phyloP scores from a whole-genome alignment of 805 yeast species.

The Tanozyma kutaoensis region DNA sequence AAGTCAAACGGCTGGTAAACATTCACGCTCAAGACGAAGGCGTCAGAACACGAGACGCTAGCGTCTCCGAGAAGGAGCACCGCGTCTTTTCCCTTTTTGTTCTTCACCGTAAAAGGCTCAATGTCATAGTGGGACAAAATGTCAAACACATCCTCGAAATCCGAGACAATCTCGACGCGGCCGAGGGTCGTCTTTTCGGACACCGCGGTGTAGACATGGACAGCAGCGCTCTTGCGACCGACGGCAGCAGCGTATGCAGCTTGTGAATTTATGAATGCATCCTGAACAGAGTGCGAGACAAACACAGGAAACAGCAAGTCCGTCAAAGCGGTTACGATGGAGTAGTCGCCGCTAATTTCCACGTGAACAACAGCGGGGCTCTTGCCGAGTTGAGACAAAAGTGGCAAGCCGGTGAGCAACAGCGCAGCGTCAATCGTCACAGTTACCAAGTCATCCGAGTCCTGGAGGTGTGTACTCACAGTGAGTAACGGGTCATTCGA shows the following conservation, averaged over 20 bases:
- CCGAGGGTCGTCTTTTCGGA: constrained; percentile 5
- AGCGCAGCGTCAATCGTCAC: constrained; percentile 41
- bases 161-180: constrained; percentile 1
- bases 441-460: constrained; percentile 18
- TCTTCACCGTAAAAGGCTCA: constrained; percentile 16
- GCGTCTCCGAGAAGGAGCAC: constrained; percentile 55
- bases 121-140: constrained; percentile 11
- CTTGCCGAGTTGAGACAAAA: constrained; percentile 28
- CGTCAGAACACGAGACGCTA: constrained; percentile 25
- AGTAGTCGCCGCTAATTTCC: constrained; percentile 49
- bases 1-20: constrained; percentile 66
- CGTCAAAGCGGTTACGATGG: constrained; percentile 57
- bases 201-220: constrained; percentile 49
- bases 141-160: constrained; percentile 7
- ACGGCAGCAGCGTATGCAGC: constrained; percentile 47
- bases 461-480: constrained; percentile 19
- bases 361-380: constrained; percentile 47
- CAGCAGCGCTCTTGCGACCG: constrained; percentile 38
- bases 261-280: constrained; percentile 39
- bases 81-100: constrained; percentile 23
- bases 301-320: constrained; percentile 53
- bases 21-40: constrained; percentile 43
- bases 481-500: constrained; percentile 41
- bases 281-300: constrained; percentile 49
- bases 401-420: constrained; percentile 48